These are phyloP conservation scores for Chlamydomonas urium DNA, from an alignment of 139 green algal species.

Conservation along the genomic window DNA sequence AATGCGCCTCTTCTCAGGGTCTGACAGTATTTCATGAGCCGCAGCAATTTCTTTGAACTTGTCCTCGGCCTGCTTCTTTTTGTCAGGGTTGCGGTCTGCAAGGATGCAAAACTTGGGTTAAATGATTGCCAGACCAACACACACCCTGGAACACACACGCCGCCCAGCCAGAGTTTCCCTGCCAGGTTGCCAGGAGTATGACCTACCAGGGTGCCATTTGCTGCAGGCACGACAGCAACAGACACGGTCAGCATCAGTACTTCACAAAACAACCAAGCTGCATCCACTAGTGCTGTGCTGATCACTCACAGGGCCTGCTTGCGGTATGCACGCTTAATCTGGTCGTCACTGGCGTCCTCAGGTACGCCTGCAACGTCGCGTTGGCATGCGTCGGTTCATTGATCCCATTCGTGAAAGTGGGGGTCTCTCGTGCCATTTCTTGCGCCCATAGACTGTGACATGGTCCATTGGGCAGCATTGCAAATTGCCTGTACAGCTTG, in stretches of 20 bases:
- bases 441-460: too few relatives aligned
- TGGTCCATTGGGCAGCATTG: too few relatives aligned
- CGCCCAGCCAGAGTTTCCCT: too few relatives aligned
- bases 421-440: too few relatives aligned
- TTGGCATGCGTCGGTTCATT: too few relatives aligned
- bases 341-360: constrained; percentile 65
- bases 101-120: too few relatives aligned
- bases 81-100: constrained; percentile 69
- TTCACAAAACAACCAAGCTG: background rate
- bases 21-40: constrained; percentile 81
- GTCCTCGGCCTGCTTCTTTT: constrained; percentile 73
- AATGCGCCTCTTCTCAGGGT: constrained; percentile 65
- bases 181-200: background rate
- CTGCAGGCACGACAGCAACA: background rate
- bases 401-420: too few relatives aligned
- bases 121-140: too few relatives aligned
- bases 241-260: background rate
- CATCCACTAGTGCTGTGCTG: background rate
- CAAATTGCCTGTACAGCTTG: too few relatives aligned
- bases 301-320: constrained; percentile 58
- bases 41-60: constrained; percentile 58
- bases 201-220: constrained; percentile 76
- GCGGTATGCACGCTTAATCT: constrained; percentile 83
- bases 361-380: background rate
- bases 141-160: too few relatives aligned